A percentile compares a stretch with the other conserved stretches of the same genome.
These are phyloP conservation scores for Hevea brasiliensis DNA, from an alignment of 345 rosid species.

Conservation along the genomic window DNA sequence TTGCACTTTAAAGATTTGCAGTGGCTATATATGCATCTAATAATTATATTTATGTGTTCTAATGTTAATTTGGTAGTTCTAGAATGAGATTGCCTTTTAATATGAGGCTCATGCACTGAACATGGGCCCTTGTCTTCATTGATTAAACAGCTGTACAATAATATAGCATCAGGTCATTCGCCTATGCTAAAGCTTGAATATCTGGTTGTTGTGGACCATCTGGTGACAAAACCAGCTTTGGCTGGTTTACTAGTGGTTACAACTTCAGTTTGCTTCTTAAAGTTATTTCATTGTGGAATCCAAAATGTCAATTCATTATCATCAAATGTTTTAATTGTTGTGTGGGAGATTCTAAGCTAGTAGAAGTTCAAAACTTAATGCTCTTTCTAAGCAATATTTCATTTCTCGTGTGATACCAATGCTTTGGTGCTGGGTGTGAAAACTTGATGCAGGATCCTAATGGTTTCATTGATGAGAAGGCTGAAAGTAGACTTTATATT, in stretches of 20 bases:
- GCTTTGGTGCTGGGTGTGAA: not conserved
- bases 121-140: not conserved
- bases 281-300: not conserved
- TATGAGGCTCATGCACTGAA: not conserved
- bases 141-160: not conserved
- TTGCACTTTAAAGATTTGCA: not conserved
- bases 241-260: not conserved
- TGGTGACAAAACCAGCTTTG: not conserved
- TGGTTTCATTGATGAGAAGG: constrained; percentile 56
- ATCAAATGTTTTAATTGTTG: not conserved
- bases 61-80: constrained; percentile 1
- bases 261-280: not conserved
- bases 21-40: not conserved
- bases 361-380: not conserved
- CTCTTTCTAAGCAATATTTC: not conserved
- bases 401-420: not conserved
- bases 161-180: not conserved
- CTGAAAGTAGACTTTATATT: constrained; percentile 66
- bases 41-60: not conserved
- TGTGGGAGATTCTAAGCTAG: not conserved
- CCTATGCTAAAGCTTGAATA: not conserved
- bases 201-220: not conserved
- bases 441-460: constrained; percentile 53
- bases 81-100: not conserved
- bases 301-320: no score